Evolutionary conservation across 352 stramenopile species (phyloP).

Genomic region (Globisporangium yorkense): DNA sequence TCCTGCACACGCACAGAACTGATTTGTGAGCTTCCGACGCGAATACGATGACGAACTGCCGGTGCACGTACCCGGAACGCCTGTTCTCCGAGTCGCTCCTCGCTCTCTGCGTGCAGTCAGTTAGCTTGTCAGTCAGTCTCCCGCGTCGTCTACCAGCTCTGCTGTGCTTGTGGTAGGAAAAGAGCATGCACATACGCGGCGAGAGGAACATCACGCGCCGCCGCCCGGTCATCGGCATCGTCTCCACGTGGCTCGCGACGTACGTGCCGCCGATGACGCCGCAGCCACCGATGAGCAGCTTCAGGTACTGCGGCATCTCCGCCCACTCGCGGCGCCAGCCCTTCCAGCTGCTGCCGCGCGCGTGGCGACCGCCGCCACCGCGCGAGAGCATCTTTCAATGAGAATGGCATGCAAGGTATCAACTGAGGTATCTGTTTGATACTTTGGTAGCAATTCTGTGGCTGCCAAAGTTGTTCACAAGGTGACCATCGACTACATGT

Average conservation of each 20-base stretch:
- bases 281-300: slow-evolving; percentile 18
- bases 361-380: too few relatives aligned
- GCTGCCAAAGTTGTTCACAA: too few relatives aligned
- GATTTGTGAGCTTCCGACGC: neutral
- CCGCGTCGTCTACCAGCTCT: neutral
- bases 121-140: neutral
- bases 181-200: slow-evolving; percentile 14
- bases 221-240: slow-evolving; percentile 48
- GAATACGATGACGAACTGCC: too few relatives aligned
- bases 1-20: slow-evolving; percentile 13
- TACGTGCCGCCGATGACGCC: slow-evolving; percentile 14
- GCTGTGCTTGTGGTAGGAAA: neutral
- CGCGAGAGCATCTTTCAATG: neutral
- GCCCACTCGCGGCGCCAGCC: slow-evolving; percentile 29
- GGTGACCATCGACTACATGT: too few relatives aligned
- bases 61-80: slow-evolving; percentile 14
- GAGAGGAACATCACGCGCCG: slow-evolving; percentile 64
- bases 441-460: neutral
- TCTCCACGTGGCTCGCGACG: slow-evolving; percentile 48
- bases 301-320: slow-evolving; percentile 29
- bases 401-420: neutral
- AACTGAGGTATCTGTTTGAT: neutral
- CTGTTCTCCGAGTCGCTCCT: slow-evolving; percentile 45
- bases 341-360: neutral
- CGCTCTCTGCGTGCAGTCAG: slow-evolving; percentile 13